A percentile compares a stretch with the other conserved stretches of the same genome.
phyloP scores from a whole-genome alignment of 2,329 filamentous ascomycete species.

The Claviceps cyperi region DNA sequence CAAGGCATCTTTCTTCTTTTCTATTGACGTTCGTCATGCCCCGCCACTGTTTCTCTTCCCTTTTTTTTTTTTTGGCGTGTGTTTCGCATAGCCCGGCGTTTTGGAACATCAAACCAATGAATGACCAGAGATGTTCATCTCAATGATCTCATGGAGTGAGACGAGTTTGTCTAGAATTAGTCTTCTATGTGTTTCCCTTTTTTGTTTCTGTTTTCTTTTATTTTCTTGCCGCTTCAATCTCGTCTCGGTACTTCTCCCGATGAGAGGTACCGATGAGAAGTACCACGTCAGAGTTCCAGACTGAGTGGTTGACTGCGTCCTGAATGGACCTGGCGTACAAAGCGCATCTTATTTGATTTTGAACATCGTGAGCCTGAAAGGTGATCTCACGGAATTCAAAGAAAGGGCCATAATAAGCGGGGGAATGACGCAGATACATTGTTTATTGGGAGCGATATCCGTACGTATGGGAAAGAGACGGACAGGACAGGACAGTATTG shows the following conservation, averaged over 20 bases:
- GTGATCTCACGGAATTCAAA: not conserved
- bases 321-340: not conserved
- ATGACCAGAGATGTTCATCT: slow-evolving; percentile 3
- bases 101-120: not conserved
- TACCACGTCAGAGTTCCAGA: not conserved
- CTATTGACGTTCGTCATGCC: not conserved
- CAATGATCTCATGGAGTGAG: slow-evolving; percentile 4
- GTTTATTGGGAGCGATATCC: not conserved
- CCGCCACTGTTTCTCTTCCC: not conserved
- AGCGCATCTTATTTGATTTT: not conserved
- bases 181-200: not conserved
- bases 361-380: not conserved
- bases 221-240: not conserved
- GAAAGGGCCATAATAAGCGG: not conserved
- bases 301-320: not conserved
- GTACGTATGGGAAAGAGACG: not conserved
- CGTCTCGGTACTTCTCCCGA: not conserved
- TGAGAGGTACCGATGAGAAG: too few species aligned
- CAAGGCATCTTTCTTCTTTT: not conserved
- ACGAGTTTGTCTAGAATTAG: slow-evolving; percentile 2
- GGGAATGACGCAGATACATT: not conserved
- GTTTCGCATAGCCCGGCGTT: slow-evolving; percentile 6
- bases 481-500: not conserved
- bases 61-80: not conserved
- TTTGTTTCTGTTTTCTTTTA: not conserved